Percentiles rank a stretch among this genome's conserved stretches.
These are phyloP conservation scores for Candida arabinofermentans DNA, from an alignment of 805 yeast species.

Conservation along the genomic window DNA sequence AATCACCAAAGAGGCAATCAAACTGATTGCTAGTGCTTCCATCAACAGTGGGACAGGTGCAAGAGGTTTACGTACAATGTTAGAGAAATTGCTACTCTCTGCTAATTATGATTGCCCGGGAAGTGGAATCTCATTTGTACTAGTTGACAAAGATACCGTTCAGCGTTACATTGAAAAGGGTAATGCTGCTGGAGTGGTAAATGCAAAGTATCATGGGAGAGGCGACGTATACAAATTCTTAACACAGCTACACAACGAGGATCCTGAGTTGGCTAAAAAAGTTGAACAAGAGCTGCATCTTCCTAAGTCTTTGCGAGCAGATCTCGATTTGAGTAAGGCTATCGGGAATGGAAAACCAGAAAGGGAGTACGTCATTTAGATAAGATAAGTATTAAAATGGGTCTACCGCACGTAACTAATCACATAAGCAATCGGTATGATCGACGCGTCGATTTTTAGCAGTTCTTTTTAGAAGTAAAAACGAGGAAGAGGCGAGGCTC, in stretches of 20 bases:
- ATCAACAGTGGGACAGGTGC: slow-evolving; percentile 57
- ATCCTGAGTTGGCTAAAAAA: slow-evolving; percentile 31
- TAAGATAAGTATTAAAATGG: not conserved
- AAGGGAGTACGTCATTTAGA: slow-evolving; percentile 1
- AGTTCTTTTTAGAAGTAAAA: too few relatives aligned
- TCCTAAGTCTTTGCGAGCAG: slow-evolving; percentile 9
- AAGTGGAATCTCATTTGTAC: slow-evolving; percentile 47
- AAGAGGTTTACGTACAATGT: slow-evolving; percentile 51
- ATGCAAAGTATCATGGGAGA: slow-evolving; percentile 42
- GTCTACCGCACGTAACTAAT: too few relatives aligned
- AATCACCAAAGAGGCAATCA: slow-evolving; percentile 45
- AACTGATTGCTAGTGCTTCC: slow-evolving; percentile 45
- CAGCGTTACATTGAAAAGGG: slow-evolving; percentile 10
- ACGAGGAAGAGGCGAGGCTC: too few relatives aligned
- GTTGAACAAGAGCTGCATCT: slow-evolving; percentile 31
- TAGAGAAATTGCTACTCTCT: slow-evolving; percentile 47
- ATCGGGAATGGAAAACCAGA: not conserved
- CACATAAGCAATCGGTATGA: too few relatives aligned
- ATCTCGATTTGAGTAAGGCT: not conserved
- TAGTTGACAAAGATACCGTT: slow-evolving; percentile 44
- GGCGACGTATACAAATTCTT: slow-evolving; percentile 41
- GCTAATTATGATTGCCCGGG: slow-evolving; percentile 60
- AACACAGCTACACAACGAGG: slow-evolving; percentile 40
- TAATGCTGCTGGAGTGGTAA: slow-evolving; percentile 11
- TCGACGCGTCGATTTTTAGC: not conserved